phyloP scores from a whole-genome alignment of 1,139 yeast genomes.

The Geotrichum fermentans region DNA sequence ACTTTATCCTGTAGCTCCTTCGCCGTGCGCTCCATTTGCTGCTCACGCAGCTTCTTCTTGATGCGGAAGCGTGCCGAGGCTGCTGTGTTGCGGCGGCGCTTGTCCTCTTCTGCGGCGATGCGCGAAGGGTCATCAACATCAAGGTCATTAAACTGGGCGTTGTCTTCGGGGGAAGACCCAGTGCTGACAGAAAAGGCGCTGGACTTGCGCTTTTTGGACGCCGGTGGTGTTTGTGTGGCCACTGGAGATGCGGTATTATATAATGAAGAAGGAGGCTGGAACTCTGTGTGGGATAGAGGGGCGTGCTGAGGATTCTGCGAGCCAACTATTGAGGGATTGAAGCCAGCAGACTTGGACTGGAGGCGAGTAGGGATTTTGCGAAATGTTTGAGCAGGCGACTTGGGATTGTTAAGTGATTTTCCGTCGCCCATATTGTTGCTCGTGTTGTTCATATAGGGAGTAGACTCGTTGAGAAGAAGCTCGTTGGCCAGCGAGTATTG shows the following conservation, averaged over 20 bases:
- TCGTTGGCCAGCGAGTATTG: constrained; percentile 28
- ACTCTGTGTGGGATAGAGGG: not conserved
- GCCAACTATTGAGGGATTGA: constrained; percentile 9
- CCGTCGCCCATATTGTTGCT: not conserved
- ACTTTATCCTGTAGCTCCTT: constrained; percentile 60
- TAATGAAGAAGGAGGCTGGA: not conserved
- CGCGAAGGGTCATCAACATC: constrained; percentile 21
- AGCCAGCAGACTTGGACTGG: constrained; percentile 1
- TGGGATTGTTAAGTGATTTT: not conserved
- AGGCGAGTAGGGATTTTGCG: not conserved
- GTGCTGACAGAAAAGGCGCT: not conserved
- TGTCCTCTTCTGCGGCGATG: constrained; percentile 49
- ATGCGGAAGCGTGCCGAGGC: constrained; percentile 78
- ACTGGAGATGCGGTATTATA: not conserved
- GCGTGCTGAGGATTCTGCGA: not conserved
- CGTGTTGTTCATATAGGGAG: not conserved
- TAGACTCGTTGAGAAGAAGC: not conserved
- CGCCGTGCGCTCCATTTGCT: constrained; percentile 70
- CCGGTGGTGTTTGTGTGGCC: constrained; percentile 5
- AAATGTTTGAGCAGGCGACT: not conserved
- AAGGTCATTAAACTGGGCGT: not conserved
- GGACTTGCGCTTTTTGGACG: constrained; percentile 7
- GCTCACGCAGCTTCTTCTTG: constrained; percentile 78
- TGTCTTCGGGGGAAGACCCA: not conserved
- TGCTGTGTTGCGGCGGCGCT: constrained; percentile 71